These are phyloP conservation scores for Chondrus crispus DNA, from an alignment of 23 red algal species.

Conservation along the genomic window DNA sequence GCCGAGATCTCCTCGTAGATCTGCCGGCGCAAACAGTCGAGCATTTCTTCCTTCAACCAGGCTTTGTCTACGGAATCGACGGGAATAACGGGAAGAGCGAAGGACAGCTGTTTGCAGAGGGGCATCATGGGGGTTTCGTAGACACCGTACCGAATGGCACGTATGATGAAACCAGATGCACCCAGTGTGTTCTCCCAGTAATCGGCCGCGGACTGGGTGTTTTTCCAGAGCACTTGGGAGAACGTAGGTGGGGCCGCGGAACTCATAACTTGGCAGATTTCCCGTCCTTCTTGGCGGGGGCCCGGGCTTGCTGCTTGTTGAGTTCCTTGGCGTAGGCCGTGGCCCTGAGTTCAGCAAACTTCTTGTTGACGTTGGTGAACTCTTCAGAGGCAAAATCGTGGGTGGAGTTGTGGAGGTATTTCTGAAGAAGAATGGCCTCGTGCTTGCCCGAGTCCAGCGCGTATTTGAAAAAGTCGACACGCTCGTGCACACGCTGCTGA, in stretches of 20 bases:
- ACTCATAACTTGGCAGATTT: too few relatives aligned
- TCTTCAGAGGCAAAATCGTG: neutral
- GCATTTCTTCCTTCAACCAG: neutral
- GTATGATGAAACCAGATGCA: neutral
- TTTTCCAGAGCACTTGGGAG: neutral
- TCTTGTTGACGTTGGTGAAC: neutral
- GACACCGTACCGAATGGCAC: neutral
- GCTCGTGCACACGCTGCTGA: neutral
- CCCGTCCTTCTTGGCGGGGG: neutral
- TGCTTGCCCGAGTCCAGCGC: neutral
- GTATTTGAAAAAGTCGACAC: slow-evolving; percentile 1
- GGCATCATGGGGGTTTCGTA: neutral
- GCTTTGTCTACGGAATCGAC: neutral
- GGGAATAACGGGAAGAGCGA: neutral
- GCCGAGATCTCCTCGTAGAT: neutral
- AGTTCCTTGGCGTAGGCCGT: neutral
- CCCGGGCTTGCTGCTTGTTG: neutral
- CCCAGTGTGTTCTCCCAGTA: neutral
- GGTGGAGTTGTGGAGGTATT: neutral
- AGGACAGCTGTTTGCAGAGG: neutral
- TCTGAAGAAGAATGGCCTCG: slow-evolving; percentile 2
- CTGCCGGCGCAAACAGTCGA: neutral
- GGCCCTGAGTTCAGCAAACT: neutral
- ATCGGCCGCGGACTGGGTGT: neutral
- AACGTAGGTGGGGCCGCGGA: too few relatives aligned